Percentiles rank a stretch among this genome's conserved stretches.
phyloP scores from a whole-genome alignment of 139 green algal genomes.

The Zygnema circumcarinatum region DNA sequence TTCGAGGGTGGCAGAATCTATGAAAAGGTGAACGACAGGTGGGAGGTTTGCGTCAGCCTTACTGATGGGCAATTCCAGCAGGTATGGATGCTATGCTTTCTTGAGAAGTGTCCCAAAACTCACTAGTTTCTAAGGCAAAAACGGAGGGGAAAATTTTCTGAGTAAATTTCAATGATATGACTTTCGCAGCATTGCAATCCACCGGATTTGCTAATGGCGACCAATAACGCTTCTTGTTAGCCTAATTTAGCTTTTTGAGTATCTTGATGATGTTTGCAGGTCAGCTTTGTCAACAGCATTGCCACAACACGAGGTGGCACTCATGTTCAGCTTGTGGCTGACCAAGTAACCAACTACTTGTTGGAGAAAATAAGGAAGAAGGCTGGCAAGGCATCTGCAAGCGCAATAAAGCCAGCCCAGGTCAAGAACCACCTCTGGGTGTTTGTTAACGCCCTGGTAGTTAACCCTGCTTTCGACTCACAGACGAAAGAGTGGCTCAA shows the following conservation, averaged over 20 bases:
- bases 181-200: not conserved
- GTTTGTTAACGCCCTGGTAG: slow-evolving; percentile 96
- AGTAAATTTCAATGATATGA: not conserved
- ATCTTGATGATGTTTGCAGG: slow-evolving; percentile 67
- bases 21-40: slow-evolving; percentile 89
- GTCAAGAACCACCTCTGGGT: slow-evolving; percentile 98
- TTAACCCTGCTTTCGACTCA: slow-evolving; percentile 98
- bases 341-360: slow-evolving; percentile 77
- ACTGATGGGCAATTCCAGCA: slow-evolving; percentile 92
- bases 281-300: slow-evolving; percentile 98
- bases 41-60: slow-evolving; percentile 89
- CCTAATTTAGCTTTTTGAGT: not conserved
- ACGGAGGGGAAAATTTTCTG: not conserved
- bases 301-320: slow-evolving; percentile 95
- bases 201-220: not conserved
- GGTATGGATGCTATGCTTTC: slow-evolving; percentile 57
- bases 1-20: slow-evolving; percentile 77
- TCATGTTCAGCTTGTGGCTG: slow-evolving; percentile 91
- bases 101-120: not conserved
- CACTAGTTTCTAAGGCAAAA: not conserved
- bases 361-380: slow-evolving; percentile 82
- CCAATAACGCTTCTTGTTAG: not conserved
- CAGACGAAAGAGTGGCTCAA: slow-evolving; percentile 99
- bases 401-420: slow-evolving; percentile 89
- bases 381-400: slow-evolving; percentile 77